A percentile compares a stretch with the other conserved stretches of the same genome.
These are phyloP conservation scores for Chamaecyparis obtusa DNA, from an alignment of 75 land plant genomes.

Conservation along the genomic window DNA sequence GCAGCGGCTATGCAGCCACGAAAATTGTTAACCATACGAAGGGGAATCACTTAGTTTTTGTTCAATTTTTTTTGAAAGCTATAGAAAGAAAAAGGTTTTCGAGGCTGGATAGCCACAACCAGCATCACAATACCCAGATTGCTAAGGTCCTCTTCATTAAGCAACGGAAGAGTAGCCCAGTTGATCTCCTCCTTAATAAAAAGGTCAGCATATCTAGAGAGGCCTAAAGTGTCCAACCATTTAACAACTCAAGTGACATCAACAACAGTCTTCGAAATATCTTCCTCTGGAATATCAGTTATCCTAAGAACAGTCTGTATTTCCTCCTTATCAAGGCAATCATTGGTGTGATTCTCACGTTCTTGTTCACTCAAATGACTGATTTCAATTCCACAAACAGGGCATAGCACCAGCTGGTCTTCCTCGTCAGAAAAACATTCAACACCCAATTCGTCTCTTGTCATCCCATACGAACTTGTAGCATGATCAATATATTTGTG, in stretches of 20 bases:
- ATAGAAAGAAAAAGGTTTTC: no score
- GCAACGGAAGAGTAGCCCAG: slow-evolving; percentile 82
- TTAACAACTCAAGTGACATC: slow-evolving; percentile 50
- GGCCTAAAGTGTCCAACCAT: slow-evolving; percentile 59
- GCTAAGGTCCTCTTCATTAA: slow-evolving; percentile 87
- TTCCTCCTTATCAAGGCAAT: slow-evolving; percentile 62
- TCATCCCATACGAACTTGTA: background rate
- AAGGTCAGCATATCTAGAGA: slow-evolving; percentile 68
- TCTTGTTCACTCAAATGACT: slow-evolving; percentile 44
- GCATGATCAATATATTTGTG: background rate
- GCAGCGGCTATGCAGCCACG: no score
- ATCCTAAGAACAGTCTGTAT: slow-evolving; percentile 1
- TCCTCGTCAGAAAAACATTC: background rate
- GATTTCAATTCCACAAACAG: slow-evolving; percentile 66
- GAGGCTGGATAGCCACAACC: no score
- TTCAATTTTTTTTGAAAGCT: no score
- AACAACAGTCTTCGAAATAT: slow-evolving; percentile 10
- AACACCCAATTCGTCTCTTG: background rate
- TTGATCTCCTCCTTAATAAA: slow-evolving; percentile 89
- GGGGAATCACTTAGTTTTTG: no score
- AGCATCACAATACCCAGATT: slow-evolving; percentile 69
- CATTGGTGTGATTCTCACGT: slow-evolving; percentile 70
- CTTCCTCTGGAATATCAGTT: slow-evolving; percentile 11
- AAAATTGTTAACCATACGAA: no score
- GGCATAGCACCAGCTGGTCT: slow-evolving; percentile 30